Percentiles rank a stretch among this genome's conserved stretches.
Conservation (phyloP, 2,329 filamentous ascomycete species). For the Tolypocladium paradoxum region DNA sequence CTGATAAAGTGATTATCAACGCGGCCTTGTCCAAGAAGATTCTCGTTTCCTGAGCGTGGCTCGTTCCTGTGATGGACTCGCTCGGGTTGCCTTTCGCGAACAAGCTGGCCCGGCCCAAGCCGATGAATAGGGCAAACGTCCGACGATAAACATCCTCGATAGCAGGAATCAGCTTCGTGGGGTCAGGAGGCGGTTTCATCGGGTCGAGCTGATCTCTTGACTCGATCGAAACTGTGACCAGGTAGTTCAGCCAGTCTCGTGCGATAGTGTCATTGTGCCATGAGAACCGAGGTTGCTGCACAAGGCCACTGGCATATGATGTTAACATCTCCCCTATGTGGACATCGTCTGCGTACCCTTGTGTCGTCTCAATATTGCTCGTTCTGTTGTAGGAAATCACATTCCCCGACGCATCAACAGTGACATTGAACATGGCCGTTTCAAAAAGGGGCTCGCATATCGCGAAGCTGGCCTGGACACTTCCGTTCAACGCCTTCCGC, state of each 20-base stretch:
- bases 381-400: conserved; percentile 10
- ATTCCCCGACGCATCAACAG: conserved; percentile 13
- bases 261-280: conserved; percentile 39
- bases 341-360: conserved; percentile 7
- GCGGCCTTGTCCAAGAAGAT: conserved; percentile 38
- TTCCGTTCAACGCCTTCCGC: conserved; percentile 3
- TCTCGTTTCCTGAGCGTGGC: conserved; percentile 19
- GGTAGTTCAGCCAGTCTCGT: conserved; percentile 12
- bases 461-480: conserved; percentile 9
- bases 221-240: too few species aligned
- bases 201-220: too few species aligned
- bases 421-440: conserved; percentile 24
- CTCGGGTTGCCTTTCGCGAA: not conserved
- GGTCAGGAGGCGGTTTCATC: conserved; percentile 8
- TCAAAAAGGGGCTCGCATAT: conserved; percentile 16
- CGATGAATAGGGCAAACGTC: conserved; percentile 20
- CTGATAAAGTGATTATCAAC: conserved; percentile 30
- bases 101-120: conserved; percentile 25
- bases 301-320: not conserved
- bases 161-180: conserved; percentile 2
- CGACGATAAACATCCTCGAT: conserved; percentile 15
- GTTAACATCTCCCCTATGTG: conserved; percentile 5
- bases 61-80: conserved; percentile 6
- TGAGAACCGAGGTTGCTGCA: not conserved
- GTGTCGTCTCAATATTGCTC: conserved; percentile 1